Percentiles rank a stretch among this genome's conserved stretches.
Conservation (phyloP, 2,329 filamentous ascomycete species). For the Zymoseptoria pseudotritici region DNA sequence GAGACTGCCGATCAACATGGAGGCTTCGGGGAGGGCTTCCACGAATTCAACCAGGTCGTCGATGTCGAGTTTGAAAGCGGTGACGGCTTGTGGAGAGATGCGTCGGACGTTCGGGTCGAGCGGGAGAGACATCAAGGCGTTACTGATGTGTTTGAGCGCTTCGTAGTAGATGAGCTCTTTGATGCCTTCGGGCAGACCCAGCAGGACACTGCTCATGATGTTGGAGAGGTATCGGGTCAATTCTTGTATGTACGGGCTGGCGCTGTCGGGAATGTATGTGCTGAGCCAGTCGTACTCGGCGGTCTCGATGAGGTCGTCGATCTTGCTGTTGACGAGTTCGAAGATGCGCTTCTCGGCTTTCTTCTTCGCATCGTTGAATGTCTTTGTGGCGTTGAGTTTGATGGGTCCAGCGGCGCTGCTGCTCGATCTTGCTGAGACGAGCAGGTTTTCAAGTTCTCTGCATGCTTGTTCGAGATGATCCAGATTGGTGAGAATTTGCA, state of each 20-base stretch:
- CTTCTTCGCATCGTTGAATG: slow-evolving; percentile 87
- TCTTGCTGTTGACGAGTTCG: slow-evolving; percentile 96
- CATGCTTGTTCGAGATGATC: slow-evolving; percentile 96
- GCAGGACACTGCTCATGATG: slow-evolving; percentile 90
- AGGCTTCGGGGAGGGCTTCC: slow-evolving; percentile 67
- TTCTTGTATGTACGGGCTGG: slow-evolving; percentile 92
- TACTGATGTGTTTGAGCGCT: slow-evolving; percentile 81
- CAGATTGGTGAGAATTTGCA: slow-evolving; percentile 95
- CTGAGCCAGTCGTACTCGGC: slow-evolving; percentile 91
- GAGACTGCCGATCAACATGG: slow-evolving; percentile 80
- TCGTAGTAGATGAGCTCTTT: slow-evolving; percentile 98
- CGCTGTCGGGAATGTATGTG: slow-evolving; percentile 57
- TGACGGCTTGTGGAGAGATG: slow-evolving; percentile 81
- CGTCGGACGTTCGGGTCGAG: slow-evolving; percentile 70
- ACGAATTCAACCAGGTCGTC: slow-evolving; percentile 81
- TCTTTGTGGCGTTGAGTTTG: slow-evolving; percentile 71
- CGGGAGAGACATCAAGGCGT: slow-evolving; percentile 51
- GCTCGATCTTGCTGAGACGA: slow-evolving; percentile 77
- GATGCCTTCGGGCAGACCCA: slow-evolving; percentile 89
- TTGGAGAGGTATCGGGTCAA: slow-evolving; percentile 87
- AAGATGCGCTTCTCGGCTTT: slow-evolving; percentile 96
- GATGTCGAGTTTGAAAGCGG: slow-evolving; percentile 74
- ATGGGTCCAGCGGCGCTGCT: slow-evolving; percentile 74
- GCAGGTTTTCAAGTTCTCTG: slow-evolving; percentile 74
- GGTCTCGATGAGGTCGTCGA: slow-evolving; percentile 92